A percentile compares a stretch with the other conserved stretches of the same genome.
phyloP scores from a whole-genome alignment of 2,329 filamentous ascomycete genomes.

The Chrysoporthe deuterocubensis region DNA sequence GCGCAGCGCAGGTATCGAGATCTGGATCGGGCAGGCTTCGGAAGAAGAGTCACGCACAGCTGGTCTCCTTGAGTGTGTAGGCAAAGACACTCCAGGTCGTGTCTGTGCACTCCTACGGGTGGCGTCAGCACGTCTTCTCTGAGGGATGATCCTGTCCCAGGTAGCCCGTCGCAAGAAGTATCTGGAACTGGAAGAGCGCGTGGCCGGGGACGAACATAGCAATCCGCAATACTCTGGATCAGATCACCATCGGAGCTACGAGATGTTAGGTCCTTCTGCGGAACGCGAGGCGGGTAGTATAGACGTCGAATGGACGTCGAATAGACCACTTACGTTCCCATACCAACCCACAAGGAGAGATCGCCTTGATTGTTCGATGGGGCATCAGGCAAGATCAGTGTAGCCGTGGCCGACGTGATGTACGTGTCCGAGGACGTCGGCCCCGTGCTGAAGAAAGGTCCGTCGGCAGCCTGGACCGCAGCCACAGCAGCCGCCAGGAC shows the following conservation, averaged over 20 bases:
- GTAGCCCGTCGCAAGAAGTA: neutral
- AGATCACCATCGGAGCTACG: slow-evolving; percentile 44
- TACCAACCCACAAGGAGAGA: slow-evolving; percentile 54
- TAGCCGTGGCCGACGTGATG: slow-evolving; percentile 49
- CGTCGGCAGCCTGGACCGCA: slow-evolving; percentile 37
- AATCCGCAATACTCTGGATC: slow-evolving; percentile 51
- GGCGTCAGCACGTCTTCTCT: neutral
- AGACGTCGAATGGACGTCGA: neutral
- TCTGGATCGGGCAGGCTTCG: neutral
- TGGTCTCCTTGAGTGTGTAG: slow-evolving; percentile 45
- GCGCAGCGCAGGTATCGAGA: neutral
- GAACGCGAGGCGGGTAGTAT: neutral
- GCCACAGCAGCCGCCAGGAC: slow-evolving; percentile 29
- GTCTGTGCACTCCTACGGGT: slow-evolving; percentile 3
- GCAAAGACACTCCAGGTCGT: slow-evolving; percentile 46
- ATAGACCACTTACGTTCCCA: slow-evolving; percentile 42
- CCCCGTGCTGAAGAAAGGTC: slow-evolving; percentile 48
- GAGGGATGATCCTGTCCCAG: neutral
- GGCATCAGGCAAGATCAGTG: slow-evolving; percentile 45
- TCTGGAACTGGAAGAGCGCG: neutral
- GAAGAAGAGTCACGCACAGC: slow-evolving; percentile 29
- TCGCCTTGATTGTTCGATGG: slow-evolving; percentile 43
- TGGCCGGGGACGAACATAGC: slow-evolving; percentile 25
- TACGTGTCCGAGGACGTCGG: slow-evolving; percentile 44
- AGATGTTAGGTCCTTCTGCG: neutral